Conservation (phyloP, 2,329 filamentous ascomycete species). For the Monosporascus sp. region DNA sequence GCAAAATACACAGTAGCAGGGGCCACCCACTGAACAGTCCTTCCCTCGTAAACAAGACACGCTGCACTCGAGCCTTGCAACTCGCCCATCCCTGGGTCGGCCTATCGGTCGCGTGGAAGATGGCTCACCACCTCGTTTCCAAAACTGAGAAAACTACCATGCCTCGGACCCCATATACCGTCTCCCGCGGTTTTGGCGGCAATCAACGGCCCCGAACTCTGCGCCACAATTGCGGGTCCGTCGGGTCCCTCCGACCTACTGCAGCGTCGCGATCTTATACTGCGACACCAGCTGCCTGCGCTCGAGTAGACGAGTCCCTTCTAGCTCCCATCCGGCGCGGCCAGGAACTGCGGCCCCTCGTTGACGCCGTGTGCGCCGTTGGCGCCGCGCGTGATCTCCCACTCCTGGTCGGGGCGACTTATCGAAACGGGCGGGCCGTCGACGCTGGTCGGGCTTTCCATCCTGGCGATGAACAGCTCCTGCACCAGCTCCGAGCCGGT, state of each 20-base stretch:
- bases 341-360: constrained; percentile 28
- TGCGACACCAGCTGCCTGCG: constrained; percentile 27
- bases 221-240: constrained; percentile 21
- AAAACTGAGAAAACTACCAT: constrained; percentile 23
- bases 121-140: constrained; percentile 19
- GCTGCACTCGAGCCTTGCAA: constrained; percentile 22
- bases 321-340: constrained; percentile 24
- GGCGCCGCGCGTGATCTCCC: constrained; percentile 25
- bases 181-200: constrained; percentile 10
- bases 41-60: constrained; percentile 22
- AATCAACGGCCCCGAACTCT: constrained; percentile 21
- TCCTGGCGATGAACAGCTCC: constrained; percentile 23
- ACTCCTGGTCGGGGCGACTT: constrained; percentile 17
- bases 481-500: constrained; percentile 20
- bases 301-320: constrained; percentile 25
- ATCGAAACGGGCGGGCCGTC: constrained; percentile 16
- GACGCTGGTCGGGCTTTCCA: constrained; percentile 19
- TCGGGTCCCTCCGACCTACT: constrained; percentile 23
- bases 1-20: not conserved
- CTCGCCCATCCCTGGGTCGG: constrained; percentile 25
- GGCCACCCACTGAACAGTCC: constrained; percentile 15
- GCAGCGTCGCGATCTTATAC: constrained; percentile 28
- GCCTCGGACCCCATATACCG: constrained; percentile 23
- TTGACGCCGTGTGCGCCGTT: constrained; percentile 27
- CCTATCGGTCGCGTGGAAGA: constrained; percentile 26